Base-by-base conservation (phyloP, 75 land plant species). In the Pinus taeda region DNA sequence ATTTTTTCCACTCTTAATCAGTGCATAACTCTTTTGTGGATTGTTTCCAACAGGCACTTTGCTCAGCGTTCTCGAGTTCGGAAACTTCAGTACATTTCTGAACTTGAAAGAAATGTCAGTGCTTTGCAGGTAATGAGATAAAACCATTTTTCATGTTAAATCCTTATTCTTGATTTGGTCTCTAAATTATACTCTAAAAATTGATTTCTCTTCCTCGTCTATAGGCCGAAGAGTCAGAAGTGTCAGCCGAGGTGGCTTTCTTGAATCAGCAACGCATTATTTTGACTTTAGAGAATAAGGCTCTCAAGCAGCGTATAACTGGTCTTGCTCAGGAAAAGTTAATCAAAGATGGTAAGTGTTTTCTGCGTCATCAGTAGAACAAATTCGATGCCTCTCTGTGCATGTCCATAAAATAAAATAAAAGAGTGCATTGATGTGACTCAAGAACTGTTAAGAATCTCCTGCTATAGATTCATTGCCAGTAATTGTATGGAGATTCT, bases 71-170 rank as follows among this genome's bases (percentile, higher is more conserved):
- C 98, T 55, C 86, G 98, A 15, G 96, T 93, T 15, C 85, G 98
- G 66, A 96, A 96, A 82, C 91, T 96, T 78, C 98, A 96, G 76
- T 93, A 96, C 74, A 96, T 96, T 57, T 89, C 96, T 70, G 98
- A 96, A 75, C 88, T 95, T 14, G 98, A 95, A 79, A 89, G 90
- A 76, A 93, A 82, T 79, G 96, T 95, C 15, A 85, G 85, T 67
- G 77, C 88, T 58, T 77, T 95, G 36, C 91, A 93, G 92, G 98
- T 83, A 76, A 80, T 79, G 45, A 64, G 49, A 24, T 42, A 17
- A 22, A 30, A 42, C 15, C 5, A 11, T 59, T 24, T 74, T 30
- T 12, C 15, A 36, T 57, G 26, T 36, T 45, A 37, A 76, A 15
- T 29, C 18, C 62, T 45, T 9, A 57, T 13, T 21, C 29, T 77